These are phyloP conservation scores for Lactifluus hygrophoroides DNA, from an alignment of 768 basidiomycete genomes.

Conservation along the genomic window DNA sequence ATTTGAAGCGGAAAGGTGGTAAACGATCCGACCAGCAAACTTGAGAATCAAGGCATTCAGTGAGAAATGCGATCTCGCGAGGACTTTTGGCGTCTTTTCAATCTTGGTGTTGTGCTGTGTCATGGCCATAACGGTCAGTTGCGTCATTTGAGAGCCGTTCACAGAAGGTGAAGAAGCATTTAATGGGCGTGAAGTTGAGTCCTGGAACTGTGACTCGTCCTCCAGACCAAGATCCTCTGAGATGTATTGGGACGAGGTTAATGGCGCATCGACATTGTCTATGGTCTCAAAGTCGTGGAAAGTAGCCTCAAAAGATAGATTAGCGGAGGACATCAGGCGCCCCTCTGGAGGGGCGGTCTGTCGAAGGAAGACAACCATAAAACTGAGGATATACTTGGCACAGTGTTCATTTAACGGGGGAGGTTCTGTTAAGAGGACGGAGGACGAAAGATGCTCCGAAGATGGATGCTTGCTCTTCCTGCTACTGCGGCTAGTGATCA, in stretches of 20 bases:
- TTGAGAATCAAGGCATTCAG: constrained; percentile 58
- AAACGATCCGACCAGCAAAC: constrained; percentile 72
- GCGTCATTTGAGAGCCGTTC: constrained; percentile 20
- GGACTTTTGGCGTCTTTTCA: constrained; percentile 55
- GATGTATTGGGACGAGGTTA: constrained; percentile 19
- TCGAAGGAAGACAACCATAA: constrained; percentile 76
- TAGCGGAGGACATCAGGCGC: constrained; percentile 50
- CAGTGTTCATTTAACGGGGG: constrained; percentile 72
- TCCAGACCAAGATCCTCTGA: constrained; percentile 10
- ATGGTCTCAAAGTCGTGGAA: constrained; percentile 67
- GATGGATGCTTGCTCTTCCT: constrained; percentile 33
- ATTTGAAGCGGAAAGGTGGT: constrained; percentile 81
- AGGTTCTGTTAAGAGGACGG: constrained; percentile 50
- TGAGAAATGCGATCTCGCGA: constrained; percentile 44
- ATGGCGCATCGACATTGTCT: constrained; percentile 29
- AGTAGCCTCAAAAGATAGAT: constrained; percentile 49
- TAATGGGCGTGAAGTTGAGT: background rate
- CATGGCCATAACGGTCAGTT: constrained; percentile 20
- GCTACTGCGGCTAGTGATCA: constrained; percentile 22
- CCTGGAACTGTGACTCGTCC: background rate
- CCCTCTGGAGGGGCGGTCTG: constrained; percentile 53
- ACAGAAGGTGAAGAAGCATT: constrained; percentile 16
- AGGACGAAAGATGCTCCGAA: constrained; percentile 35
- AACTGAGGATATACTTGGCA: constrained; percentile 71
- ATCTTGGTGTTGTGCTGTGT: constrained; percentile 32